phyloP scores from a whole-genome alignment of 495 filamentous ascomycete genomes.

The Talaromyces borbonicus region DNA sequence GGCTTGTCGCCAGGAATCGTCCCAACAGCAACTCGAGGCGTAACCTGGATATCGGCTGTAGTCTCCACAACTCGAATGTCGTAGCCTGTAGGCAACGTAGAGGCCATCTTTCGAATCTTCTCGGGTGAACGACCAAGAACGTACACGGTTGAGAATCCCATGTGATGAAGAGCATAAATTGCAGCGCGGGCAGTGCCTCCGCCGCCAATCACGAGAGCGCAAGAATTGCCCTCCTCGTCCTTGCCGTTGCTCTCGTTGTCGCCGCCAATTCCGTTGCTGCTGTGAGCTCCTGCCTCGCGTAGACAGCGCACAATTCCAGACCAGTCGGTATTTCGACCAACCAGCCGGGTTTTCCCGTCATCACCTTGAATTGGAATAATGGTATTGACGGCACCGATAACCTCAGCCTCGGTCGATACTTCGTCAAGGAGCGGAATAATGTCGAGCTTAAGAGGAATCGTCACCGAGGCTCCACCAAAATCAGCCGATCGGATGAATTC shows the following conservation, averaged over 20 bases:
- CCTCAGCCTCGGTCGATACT: conserved; percentile 62
- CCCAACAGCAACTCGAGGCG: conserved; percentile 69
- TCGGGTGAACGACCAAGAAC: conserved; percentile 66
- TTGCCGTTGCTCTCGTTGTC: too few species aligned
- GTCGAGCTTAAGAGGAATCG: conserved; percentile 88
- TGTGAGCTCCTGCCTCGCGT: conserved; percentile 55
- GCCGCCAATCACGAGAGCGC: conserved; percentile 64
- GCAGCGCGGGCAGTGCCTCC: conserved; percentile 90
- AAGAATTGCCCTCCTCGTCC: conserved; percentile 25
- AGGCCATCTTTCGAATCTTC: conserved; percentile 56
- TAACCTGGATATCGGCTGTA: conserved; percentile 33
- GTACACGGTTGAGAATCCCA: conserved; percentile 80
- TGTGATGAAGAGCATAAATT: conserved; percentile 74
- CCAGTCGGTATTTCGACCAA: conserved; percentile 96
- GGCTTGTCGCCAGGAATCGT: conserved; percentile 86
- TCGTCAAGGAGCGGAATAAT: conserved; percentile 75
- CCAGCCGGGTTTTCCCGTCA: conserved; percentile 40
- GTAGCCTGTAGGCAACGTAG: conserved; percentile 66
- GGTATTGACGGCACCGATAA: conserved; percentile 94
- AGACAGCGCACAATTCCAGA: conserved; percentile 79
- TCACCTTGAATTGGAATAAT: conserved; percentile 49
- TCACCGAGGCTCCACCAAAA: conserved; percentile 92
- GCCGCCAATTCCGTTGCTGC: too few species aligned
- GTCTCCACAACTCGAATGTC: conserved; percentile 56
- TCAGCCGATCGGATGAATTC: conserved; percentile 56